Conservation (phyloP, 192 early-diverging fungal species). For the Podila epigama region DNA sequence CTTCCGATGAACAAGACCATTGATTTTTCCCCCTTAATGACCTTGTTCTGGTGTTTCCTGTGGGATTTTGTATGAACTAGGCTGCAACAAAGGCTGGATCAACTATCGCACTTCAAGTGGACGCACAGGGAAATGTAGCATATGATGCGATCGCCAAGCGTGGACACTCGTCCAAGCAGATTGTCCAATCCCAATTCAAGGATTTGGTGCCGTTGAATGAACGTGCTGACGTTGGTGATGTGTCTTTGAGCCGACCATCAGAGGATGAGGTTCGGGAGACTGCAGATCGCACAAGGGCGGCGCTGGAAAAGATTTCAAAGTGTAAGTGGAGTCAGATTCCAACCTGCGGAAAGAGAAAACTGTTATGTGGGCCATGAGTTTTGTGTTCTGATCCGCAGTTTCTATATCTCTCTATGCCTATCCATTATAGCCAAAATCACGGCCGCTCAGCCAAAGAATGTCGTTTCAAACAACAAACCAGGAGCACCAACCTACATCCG, state of each 20-base stretch:
- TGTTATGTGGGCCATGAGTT: no score
- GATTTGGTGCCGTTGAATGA: constrained; percentile 79
- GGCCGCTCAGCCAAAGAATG: constrained; percentile 66
- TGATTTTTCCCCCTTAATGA: no score
- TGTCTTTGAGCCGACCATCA: constrained; percentile 77
- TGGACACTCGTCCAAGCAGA: constrained; percentile 69
- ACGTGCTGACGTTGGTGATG: constrained; percentile 71
- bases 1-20: no score
- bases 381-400: neutral
- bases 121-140: constrained; percentile 85
- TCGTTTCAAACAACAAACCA: constrained; percentile 57
- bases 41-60: no score
- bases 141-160: constrained; percentile 91
- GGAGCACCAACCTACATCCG: constrained; percentile 83
- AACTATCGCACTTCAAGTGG: constrained; percentile 88
- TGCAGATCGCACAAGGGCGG: constrained; percentile 87
- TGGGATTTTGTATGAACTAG: no score
- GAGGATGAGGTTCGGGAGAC: constrained; percentile 81
- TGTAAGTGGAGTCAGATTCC: constrained; percentile 24
- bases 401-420: neutral
- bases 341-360: neutral
- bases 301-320: constrained; percentile 89
- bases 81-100: constrained; percentile 51
- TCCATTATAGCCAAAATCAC: constrained; percentile 64
- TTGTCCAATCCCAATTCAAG: constrained; percentile 86